These are phyloP conservation scores for Paraleonurus japonicus DNA, from an alignment of 257 asterid species.

Conservation along the genomic window DNA sequence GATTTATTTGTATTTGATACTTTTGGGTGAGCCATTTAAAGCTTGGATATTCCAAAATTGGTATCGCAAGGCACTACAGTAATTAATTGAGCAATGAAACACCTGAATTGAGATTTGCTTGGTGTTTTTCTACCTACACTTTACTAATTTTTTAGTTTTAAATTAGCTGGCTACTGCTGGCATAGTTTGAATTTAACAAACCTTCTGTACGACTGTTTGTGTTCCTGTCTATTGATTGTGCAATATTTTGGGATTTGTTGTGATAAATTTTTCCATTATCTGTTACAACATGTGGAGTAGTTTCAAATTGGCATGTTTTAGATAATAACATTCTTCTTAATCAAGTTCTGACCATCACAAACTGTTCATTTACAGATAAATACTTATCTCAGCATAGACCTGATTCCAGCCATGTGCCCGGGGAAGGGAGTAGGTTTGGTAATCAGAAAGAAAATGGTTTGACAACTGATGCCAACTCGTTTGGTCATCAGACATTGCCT, in stretches of 20 bases:
- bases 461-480: constrained; percentile 41
- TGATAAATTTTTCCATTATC: neutral
- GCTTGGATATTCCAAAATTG: constrained; percentile 5
- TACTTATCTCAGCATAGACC: constrained; percentile 59
- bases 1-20: neutral
- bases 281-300: neutral
- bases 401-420: constrained; percentile 52
- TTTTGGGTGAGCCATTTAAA: neutral
- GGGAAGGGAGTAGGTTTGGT: constrained; percentile 53
- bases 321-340: neutral
- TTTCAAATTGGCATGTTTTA: neutral
- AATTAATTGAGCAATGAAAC: neutral
- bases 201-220: neutral
- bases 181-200: constrained; percentile 4
- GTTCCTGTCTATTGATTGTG: neutral
- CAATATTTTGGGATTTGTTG: neutral
- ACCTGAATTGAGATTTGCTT: neutral
- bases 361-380: constrained; percentile 55
- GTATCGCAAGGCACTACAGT: neutral
- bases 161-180: constrained; percentile 13
- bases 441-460: constrained; percentile 57
- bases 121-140: constrained; percentile 1
- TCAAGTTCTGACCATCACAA: constrained; percentile 30
- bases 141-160: neutral
- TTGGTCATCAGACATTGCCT: constrained; percentile 53